Base-by-base conservation (phyloP, 192 early-diverging fungal species). In the Spizellomyces punctatus region DNA sequence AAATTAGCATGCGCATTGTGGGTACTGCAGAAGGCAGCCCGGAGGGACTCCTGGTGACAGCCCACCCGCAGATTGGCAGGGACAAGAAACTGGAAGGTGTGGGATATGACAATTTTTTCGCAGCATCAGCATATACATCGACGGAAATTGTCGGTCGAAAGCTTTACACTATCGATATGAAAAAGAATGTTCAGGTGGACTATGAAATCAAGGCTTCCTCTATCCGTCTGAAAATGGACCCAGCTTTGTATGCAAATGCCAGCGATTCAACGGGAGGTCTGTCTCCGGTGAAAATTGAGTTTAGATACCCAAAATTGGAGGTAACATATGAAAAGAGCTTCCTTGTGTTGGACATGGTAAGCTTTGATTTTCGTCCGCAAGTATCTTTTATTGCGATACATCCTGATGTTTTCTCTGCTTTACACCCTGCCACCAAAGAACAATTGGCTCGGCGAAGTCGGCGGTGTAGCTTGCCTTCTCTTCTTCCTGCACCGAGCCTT, bases 371-470 rank as follows among this genome's bases (percentile, higher is more conserved):
- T 64, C 19, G 6, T 21, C 8, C 22, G 45, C 54, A 22, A 9
- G 19, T 56, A 4, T 27, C 10, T 12, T 73, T 41, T 21, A 56
- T 41, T 41, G 27, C 46, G 48, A 4, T 50, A 71, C 56, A 4
- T 73, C 27, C 22, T 45, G 12, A 68, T 22, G 17, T n/a, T 58
- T 44, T 43, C 58, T 71, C 65, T 52, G 17, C n/a, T 54, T 48
- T 63, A 43, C 64, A 36, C 27, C 27, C 27, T 36, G 27, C 27
- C 27, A 36, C 27, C 27, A 47, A 69, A 83, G 82, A 77, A 76
- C 62, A 84, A 84, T 72, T 80, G 79, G 79, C 69, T 84, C 36
- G 79, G 80, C 41, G 78, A 84, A 58, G 77, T 84, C 17, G 80
- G 79, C 16, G 79, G 79, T 6, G 75, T 81, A 12, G 58, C 79